phyloP scores from a whole-genome alignment of 83 land plant species.

The Picea abies region DNA sequence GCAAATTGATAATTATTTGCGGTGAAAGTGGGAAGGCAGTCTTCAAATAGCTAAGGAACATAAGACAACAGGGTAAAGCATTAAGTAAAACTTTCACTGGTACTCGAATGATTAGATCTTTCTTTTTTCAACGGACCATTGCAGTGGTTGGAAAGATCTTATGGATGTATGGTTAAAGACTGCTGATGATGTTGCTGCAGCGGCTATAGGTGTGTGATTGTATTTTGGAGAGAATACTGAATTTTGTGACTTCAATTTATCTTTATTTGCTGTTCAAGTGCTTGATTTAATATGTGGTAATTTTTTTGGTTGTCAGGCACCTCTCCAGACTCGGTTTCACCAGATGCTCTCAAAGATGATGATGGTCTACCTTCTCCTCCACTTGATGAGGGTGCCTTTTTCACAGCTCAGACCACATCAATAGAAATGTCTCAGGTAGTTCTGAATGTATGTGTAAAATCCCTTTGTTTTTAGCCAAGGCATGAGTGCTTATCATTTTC shows the following conservation, averaged over 20 bases:
- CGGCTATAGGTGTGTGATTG: background rate
- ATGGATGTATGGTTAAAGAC: slow-evolving; percentile 19
- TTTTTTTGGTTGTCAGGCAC: slow-evolving; percentile 18
- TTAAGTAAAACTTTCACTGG: background rate
- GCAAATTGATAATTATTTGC: background rate
- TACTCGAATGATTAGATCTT: background rate
- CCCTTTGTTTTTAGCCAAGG: background rate
- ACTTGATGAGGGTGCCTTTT: slow-evolving; percentile 62
- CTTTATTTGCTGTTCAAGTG: background rate
- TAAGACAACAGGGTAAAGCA: background rate
- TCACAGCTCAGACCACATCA: slow-evolving; percentile 38
- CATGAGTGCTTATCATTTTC: background rate
- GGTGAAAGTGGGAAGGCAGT: background rate
- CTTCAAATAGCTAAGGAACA: background rate
- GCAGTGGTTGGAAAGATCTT: slow-evolving; percentile 41
- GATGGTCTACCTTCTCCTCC: slow-evolving; percentile 87
- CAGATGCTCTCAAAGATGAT: slow-evolving; percentile 33
- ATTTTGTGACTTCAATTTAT: background rate
- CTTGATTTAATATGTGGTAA: background rate
- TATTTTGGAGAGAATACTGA: background rate
- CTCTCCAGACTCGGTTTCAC: slow-evolving; percentile 58
- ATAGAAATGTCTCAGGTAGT: slow-evolving; percentile 65
- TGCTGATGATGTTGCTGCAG: slow-evolving; percentile 19
- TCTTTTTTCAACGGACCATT: background rate
- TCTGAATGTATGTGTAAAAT: background rate